Percentiles rank a stretch among this genome's conserved stretches.
Evolutionary conservation across 1,139 yeast species (phyloP).

Genomic region (Waltiozyma sp.): DNA sequence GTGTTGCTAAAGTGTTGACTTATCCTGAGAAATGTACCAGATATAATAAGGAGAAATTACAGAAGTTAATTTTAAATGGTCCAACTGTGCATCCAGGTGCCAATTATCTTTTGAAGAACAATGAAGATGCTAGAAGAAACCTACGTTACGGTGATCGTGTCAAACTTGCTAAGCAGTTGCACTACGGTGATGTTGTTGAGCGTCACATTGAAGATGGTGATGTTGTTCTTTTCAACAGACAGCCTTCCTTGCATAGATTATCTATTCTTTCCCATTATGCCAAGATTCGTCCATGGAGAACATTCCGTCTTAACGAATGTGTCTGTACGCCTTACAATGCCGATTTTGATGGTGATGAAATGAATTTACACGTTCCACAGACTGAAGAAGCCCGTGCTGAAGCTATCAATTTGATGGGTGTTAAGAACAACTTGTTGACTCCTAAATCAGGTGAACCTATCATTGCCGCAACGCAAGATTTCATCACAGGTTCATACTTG

Average conservation of each 20-base stretch:
- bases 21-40: slow-evolving; percentile 93
- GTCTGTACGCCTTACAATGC: slow-evolving; percentile 99
- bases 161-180: slow-evolving; percentile 65
- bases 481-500: slow-evolving; percentile 90
- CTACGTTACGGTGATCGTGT: slow-evolving; percentile 79
- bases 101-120: slow-evolving; percentile 72
- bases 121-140: slow-evolving; percentile 81
- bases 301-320: slow-evolving; percentile 94
- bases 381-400: slow-evolving; percentile 98
- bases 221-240: slow-evolving; percentile 90
- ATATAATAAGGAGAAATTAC: slow-evolving; percentile 72
- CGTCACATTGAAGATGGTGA: slow-evolving; percentile 97
- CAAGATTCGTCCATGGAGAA: slow-evolving; percentile 95
- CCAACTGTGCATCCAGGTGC: slow-evolving; percentile 95
- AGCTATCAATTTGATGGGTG: slow-evolving; percentile 97
- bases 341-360: slow-evolving; percentile 99
- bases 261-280: slow-evolving; percentile 95
- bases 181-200: slow-evolving; percentile 91
- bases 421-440: slow-evolving; percentile 83
- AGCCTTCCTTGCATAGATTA: slow-evolving; percentile 91
- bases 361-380: slow-evolving; percentile 98
- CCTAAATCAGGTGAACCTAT: slow-evolving; percentile 99
- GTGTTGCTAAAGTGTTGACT: slow-evolving; percentile 91
- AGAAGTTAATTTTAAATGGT: slow-evolving; percentile 66
- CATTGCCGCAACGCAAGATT: slow-evolving; percentile 99